A percentile compares a stretch with the other conserved stretches of the same genome.
Evolutionary conservation across 2,329 filamentous ascomycete species (phyloP).

Genomic region (Paraphaeosphaeria minitans): DNA sequence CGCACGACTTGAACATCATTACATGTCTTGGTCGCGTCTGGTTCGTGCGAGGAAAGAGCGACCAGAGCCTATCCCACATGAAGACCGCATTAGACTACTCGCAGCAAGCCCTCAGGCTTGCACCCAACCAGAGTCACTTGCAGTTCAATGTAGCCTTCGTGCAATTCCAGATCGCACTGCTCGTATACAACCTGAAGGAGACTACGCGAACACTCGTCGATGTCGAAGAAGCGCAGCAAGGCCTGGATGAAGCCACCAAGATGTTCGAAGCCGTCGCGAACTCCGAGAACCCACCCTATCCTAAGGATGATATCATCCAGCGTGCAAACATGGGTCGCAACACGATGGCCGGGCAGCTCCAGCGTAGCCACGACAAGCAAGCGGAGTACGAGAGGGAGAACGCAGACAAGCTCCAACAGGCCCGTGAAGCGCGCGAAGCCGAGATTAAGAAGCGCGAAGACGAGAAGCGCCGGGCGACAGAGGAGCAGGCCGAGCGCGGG

Average conservation of each 20-base stretch:
- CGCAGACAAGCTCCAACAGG: constrained; percentile 81
- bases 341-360: constrained; percentile 90
- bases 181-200: constrained; percentile 76
- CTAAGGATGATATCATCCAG: constrained; percentile 86
- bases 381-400: constrained; percentile 93
- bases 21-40: constrained; percentile 88
- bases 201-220: constrained; percentile 78
- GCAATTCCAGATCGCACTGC: constrained; percentile 88
- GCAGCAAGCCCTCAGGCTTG: constrained; percentile 72
- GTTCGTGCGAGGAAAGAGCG: constrained; percentile 77
- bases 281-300: constrained; percentile 77
- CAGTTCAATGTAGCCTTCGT: constrained; percentile 99
- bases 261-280: constrained; percentile 65
- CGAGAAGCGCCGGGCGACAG: constrained; percentile 69
- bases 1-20: constrained; percentile 78
- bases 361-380: constrained; percentile 82
- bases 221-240: constrained; percentile 77
- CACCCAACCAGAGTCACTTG: constrained; percentile 85
- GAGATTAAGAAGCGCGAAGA: constrained; percentile 81
- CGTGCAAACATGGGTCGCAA: constrained; percentile 97
- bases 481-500: constrained; percentile 73
- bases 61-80: constrained; percentile 66
- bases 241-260: constrained; percentile 84
- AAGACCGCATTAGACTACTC: constrained; percentile 69
- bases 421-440: constrained; percentile 77